Evolutionary conservation across 2,329 filamentous ascomycete genomes (phyloP), one percentile per base, ranked within the genome.

Genomic region (Lecanoromycetidae sp.): DNA sequence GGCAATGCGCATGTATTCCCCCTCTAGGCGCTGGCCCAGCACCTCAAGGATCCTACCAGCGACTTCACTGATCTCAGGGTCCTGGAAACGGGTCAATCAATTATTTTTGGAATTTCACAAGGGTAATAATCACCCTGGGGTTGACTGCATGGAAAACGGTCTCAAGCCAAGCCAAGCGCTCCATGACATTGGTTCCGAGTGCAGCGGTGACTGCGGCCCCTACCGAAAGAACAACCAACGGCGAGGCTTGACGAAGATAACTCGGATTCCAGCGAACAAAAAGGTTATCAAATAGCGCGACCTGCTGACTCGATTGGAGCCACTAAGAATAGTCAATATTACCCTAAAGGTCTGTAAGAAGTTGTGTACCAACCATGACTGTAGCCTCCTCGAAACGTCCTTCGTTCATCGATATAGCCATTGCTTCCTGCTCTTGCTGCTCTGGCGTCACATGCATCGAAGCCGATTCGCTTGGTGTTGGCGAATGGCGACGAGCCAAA

Each of bases 41-140:
- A 78, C 71, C 26, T 77, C 72, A 69, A 80, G 75, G 52, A 79
- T 77, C 57, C 70, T 70, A 1, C 74, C 74, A 10, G 71, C 70
- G 15, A 79, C 71, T 46, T 77, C 72, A 35, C 61, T 64, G 46
- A 79, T 71, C 38, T 79, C 75, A 32, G 64, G 56, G 52, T 76
- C 71, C 71, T 74, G 50, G 37, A 57, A 40, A 54, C 39, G 29
- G 33, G 9, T 50, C 60, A 56, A 60, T 36, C 35, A 13, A 22
- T 20, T 33, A n/a, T 36, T n/a, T n/a, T n/a, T n/a, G n/a, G n/a
- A n/a, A n/a, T n/a, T n/a, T n/a, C n/a, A n/a, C n/a, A n/a, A n/a
- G n/a, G n/a, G n/a, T n/a, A n/a, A n/a, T n/a, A n/a, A n/a, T 59
- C 70, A 77, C 75, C 52, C 58, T 63, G 12, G 71, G 64, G 56